Evolutionary conservation across 805 yeast species (phyloP).

Genomic region (Ogataea dorogensis): DNA sequence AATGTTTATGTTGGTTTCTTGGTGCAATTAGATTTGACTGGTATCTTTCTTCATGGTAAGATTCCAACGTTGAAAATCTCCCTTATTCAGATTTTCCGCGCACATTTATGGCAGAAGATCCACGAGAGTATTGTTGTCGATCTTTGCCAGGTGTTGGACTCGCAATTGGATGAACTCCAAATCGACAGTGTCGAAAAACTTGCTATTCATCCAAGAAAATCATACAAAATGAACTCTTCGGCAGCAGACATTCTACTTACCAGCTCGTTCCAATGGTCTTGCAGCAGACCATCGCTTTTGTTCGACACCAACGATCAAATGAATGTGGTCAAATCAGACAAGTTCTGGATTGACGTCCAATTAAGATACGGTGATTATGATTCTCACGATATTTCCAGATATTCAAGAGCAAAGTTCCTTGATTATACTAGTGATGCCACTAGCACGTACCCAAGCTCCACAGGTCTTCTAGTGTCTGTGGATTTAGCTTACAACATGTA

Average conservation of each 20-base stretch:
- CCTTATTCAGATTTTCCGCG: conserved; percentile 91
- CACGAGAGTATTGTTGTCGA: conserved; percentile 95
- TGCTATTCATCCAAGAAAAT: conserved; percentile 94
- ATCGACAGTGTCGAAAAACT: conserved; percentile 86
- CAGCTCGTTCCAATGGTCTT: conserved; percentile 78
- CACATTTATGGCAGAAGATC: conserved; percentile 98
- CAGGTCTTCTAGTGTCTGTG: conserved; percentile 86
- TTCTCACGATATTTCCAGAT: conserved; percentile 93
- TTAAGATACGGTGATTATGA: conserved; percentile 96
- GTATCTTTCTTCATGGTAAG: conserved; percentile 95
- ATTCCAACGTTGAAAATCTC: conserved; percentile 96
- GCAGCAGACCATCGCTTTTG: conserved; percentile 75
- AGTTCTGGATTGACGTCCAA: conserved; percentile 95
- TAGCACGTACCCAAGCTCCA: conserved; percentile 86
- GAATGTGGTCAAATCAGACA: conserved; percentile 57
- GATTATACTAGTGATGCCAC: conserved; percentile 89
- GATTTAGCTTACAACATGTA: conserved; percentile 95
- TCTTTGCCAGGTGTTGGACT: conserved; percentile 86
- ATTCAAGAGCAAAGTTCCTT: conserved; percentile 86
- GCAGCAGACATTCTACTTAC: conserved; percentile 84
- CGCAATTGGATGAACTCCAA: conserved; percentile 77
- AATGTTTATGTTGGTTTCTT: conserved; percentile 96
- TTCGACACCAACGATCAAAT: conserved; percentile 66
- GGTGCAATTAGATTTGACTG: conserved; percentile 94
- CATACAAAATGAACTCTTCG: conserved; percentile 95